Evolutionary conservation across 768 basidiomycete genomes (phyloP), one percentile per base, ranked within the genome.

Genomic region (Xerocomellus amylosporus): DNA sequence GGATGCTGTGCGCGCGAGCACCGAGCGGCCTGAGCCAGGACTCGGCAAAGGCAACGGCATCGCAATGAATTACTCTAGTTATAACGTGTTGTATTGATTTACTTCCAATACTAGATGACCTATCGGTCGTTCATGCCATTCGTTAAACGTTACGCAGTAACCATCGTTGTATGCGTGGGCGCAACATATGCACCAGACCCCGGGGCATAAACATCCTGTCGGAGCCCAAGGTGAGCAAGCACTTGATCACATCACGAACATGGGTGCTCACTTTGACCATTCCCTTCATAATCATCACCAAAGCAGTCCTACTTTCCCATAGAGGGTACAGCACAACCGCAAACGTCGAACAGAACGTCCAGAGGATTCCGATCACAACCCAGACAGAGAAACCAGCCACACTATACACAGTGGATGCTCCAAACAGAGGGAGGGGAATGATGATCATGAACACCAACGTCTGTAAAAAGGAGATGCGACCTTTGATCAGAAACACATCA

Each of bases 351-450:
- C 78, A 74, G 71, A 95, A 94, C 20, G 86, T 76, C 93, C 93
- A 97, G 34, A 86, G 74, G 55, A 97, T 86, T 2, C 89, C 87
- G 52, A 95, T 74, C 40, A 81, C 72, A 8, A 96, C 87, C 93
- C 93, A 97, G 0, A 81, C 87, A 0, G 83, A 80, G 53, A 92
- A 77, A 6, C 88, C 89, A 10, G 71, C 60, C 38, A 80, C 75
- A 22, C 80, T 78, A 56, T 83, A 93, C 22, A 93, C 73, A 30
- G 88, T 87, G 39, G 80, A 79, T 0, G 90, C 85, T 67, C 88
- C 90, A 77, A 96, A 96, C 8, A 95, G 76, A 3, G 93, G 93
- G 2, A 97, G 71, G 0, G 93, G 95, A 49, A 97, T 83, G 51
- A 92, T 49, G 60, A 93, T 72, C 60, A 91, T 78, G 63, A 91